Evolutionary conservation across 2,329 filamentous ascomycete genomes (phyloP).

Genomic region (Capronia epimyces): DNA sequence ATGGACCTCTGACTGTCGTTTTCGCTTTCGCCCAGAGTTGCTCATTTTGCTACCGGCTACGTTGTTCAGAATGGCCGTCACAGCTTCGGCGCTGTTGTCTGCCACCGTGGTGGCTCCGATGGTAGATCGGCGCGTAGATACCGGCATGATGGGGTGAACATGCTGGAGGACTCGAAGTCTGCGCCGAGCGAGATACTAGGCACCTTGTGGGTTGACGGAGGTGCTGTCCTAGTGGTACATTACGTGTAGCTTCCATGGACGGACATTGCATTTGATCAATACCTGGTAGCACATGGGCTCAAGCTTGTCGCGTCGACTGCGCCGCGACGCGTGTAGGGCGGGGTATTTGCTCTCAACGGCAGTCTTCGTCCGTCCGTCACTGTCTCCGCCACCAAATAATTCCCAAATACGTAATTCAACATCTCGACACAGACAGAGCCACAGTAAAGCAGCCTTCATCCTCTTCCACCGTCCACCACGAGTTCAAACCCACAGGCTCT

Average conservation of each 20-base stretch:
- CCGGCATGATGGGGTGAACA: background rate
- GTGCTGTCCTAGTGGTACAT: too few species aligned
- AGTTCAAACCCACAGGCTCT: too few species aligned
- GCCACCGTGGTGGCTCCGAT: background rate
- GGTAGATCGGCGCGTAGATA: conserved; percentile 1
- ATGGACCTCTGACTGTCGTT: background rate
- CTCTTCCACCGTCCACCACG: too few species aligned
- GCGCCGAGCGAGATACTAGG: background rate
- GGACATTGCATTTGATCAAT: too few species aligned
- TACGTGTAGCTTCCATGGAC: too few species aligned
- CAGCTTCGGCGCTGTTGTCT: conserved; percentile 14
- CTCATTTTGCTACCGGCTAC: conserved; percentile 6
- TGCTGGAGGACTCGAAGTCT: background rate
- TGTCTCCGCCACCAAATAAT: too few species aligned
- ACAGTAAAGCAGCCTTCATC: too few species aligned
- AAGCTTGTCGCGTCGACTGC: background rate
- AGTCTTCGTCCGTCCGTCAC: background rate
- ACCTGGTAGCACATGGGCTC: too few species aligned
- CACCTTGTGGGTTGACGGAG: background rate
- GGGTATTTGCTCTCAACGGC: background rate
- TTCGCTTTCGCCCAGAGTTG: background rate
- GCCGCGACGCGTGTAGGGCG: too few species aligned
- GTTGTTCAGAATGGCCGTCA: conserved; percentile 20
- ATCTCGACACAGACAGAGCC: too few species aligned
- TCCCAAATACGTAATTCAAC: too few species aligned